Percentiles rank a stretch among this genome's conserved stretches.
Evolutionary conservation across 2,329 filamentous ascomycete species (phyloP).

Genomic region (Xylaria sp.): DNA sequence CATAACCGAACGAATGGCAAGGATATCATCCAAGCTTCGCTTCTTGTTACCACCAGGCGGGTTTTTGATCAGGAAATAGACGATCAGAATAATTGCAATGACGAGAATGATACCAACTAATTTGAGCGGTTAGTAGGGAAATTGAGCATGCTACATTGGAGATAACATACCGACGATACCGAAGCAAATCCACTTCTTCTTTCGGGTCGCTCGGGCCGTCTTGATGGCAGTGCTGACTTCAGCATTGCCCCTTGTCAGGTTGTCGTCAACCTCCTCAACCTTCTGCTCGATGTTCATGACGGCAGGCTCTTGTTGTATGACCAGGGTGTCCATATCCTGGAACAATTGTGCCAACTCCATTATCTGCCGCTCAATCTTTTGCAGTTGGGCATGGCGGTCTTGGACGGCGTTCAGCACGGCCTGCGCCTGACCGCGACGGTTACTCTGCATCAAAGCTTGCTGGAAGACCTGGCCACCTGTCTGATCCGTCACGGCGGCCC

Average conservation of each 20-base stretch:
- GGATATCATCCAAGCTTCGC: slow-evolving; percentile 40
- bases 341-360: slow-evolving; percentile 88
- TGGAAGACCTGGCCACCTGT: slow-evolving; percentile 84
- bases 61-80: slow-evolving; percentile 42
- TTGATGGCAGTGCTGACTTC: slow-evolving; percentile 84
- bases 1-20: slow-evolving; percentile 38
- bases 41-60: slow-evolving; percentile 29
- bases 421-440: slow-evolving; percentile 82
- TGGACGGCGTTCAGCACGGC: slow-evolving; percentile 82
- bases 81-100: slow-evolving; percentile 61
- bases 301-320: slow-evolving; percentile 85
- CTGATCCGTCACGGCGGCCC: slow-evolving; percentile 78
- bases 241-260: slow-evolving; percentile 85
- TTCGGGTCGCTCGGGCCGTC: slow-evolving; percentile 81
- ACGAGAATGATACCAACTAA: slow-evolving; percentile 65
- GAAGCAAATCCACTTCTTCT: slow-evolving; percentile 98
- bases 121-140: slow-evolving; percentile 44
- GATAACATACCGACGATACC: slow-evolving; percentile 71
- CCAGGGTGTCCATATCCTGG: slow-evolving; percentile 86
- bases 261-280: slow-evolving; percentile 84
- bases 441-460: slow-evolving; percentile 84
- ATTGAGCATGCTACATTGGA: background rate
- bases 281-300: slow-evolving; percentile 86
- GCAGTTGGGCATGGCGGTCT: slow-evolving; percentile 84
- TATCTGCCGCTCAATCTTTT: slow-evolving; percentile 93